phyloP scores from a whole-genome alignment of 139 green algal species.

The Chlamydomonas asymmetrica region DNA sequence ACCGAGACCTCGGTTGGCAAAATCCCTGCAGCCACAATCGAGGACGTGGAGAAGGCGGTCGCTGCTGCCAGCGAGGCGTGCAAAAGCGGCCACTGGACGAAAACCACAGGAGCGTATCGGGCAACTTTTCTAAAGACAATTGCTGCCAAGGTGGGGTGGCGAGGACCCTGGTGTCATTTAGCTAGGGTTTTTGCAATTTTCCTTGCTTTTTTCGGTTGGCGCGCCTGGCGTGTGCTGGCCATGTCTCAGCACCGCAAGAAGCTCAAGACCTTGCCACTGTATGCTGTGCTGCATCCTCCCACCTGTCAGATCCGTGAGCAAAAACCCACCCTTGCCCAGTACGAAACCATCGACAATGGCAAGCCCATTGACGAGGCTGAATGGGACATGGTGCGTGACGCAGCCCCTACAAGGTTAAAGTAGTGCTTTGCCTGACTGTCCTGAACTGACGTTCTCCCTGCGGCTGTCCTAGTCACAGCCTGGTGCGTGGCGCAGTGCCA shows the following conservation, averaged over 20 bases:
- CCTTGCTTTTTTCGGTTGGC: background rate
- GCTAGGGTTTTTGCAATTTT: background rate
- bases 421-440: no score
- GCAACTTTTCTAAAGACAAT: constrained; percentile 58
- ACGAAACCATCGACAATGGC: constrained; percentile 81
- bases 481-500: no score
- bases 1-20: constrained; percentile 59
- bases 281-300: background rate
- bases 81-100: constrained; percentile 48
- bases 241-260: background rate
- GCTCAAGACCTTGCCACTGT: background rate
- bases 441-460: no score
- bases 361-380: constrained; percentile 88
- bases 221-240: background rate
- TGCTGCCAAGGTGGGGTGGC: constrained; percentile 53
- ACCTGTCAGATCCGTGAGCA: constrained; percentile 52
- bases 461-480: no score
- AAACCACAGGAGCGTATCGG: constrained; percentile 49
- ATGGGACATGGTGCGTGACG: constrained; percentile 82
- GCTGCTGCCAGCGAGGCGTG: constrained; percentile 48
- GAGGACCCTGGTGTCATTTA: background rate
- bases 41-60: constrained; percentile 67
- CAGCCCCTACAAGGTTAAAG: no score
- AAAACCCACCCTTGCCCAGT: constrained; percentile 63
- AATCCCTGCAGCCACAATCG: constrained; percentile 57